Conservation (phyloP, 106 monocot genomes). For the Iris macrosiphon region DNA sequence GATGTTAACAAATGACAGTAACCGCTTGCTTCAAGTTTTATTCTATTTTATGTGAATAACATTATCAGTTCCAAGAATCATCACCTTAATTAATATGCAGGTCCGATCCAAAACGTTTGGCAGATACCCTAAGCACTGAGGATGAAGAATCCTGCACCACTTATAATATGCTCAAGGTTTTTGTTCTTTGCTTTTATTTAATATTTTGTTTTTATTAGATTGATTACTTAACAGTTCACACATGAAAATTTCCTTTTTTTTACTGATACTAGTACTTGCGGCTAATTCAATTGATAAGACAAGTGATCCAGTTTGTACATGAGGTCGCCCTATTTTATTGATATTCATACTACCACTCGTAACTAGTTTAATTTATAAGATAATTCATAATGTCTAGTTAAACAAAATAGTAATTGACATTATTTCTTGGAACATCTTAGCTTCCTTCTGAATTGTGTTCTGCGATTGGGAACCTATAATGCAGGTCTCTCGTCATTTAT, state of each 20-base stretch:
- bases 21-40: not conserved
- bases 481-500: conserved; percentile 85
- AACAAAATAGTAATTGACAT: no score
- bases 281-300: not conserved
- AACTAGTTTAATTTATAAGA: no score
- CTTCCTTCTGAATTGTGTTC: no score
- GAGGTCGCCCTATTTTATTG: no score
- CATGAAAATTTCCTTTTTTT: not conserved
- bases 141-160: conserved; percentile 94
- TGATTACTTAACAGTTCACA: not conserved
- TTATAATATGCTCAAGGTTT: conserved; percentile 97
- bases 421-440: no score
- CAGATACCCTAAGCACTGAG: conserved; percentile 64
- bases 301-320: no score
- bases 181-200: not conserved
- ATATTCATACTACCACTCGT: no score
- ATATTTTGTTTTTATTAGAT: not conserved
- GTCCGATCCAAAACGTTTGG: conserved; percentile 75
- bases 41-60: not conserved
- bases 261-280: not conserved
- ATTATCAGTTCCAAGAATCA: not conserved
- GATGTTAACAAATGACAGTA: not conserved
- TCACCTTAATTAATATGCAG: conserved; percentile 23
- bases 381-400: no score
- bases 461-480: no score